A percentile compares a stretch with the other conserved stretches of the same genome.
Conservation (phyloP, 2,329 filamentous ascomycete species). For the Plectosphaerella plurivora region DNA sequence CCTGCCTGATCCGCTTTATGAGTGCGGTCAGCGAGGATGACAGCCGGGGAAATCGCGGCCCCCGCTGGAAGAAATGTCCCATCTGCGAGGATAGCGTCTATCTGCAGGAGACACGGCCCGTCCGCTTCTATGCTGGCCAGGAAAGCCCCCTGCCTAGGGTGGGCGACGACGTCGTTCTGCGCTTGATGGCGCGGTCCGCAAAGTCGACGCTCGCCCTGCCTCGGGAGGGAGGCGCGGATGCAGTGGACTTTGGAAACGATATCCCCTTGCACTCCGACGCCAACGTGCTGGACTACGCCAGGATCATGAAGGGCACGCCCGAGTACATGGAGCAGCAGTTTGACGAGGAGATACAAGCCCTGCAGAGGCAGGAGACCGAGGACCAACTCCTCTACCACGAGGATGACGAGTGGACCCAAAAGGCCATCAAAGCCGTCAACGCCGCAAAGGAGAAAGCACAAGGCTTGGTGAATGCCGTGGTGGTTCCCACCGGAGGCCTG, state of each 20-base stretch:
- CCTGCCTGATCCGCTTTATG: constrained; percentile 94
- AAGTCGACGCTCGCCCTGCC: constrained; percentile 85
- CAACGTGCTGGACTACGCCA: constrained; percentile 89
- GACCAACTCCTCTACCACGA: constrained; percentile 90
- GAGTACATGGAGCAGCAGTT: constrained; percentile 83
- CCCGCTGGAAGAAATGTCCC: constrained; percentile 90
- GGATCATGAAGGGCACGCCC: constrained; percentile 90
- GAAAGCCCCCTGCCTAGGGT: constrained; percentile 75
- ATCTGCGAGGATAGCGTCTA: constrained; percentile 95
- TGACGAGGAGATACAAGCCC: constrained; percentile 69
- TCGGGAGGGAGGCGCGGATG: constrained; percentile 69
- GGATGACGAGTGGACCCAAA: constrained; percentile 87
- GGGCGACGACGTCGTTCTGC: constrained; percentile 84
- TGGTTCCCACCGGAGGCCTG: constrained; percentile 6
- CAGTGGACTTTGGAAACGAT: constrained; percentile 64
- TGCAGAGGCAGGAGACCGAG: constrained; percentile 75
- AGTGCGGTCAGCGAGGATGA: constrained; percentile 72
- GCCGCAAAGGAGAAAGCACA: constrained; percentile 71
- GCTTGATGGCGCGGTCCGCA: constrained; percentile 76
- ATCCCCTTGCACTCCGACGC: constrained; percentile 94
- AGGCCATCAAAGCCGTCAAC: constrained; percentile 70
- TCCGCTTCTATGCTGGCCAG: constrained; percentile 87
- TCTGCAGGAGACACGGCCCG: constrained; percentile 81
- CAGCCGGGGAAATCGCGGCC: constrained; percentile 61
- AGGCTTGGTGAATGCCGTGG: constrained; percentile 31